Percentiles rank a stretch among this genome's conserved stretches.
Evolutionary conservation across 2,329 filamentous ascomycete genomes (phyloP).

Genomic region (Zasmidium citrigriseum): DNA sequence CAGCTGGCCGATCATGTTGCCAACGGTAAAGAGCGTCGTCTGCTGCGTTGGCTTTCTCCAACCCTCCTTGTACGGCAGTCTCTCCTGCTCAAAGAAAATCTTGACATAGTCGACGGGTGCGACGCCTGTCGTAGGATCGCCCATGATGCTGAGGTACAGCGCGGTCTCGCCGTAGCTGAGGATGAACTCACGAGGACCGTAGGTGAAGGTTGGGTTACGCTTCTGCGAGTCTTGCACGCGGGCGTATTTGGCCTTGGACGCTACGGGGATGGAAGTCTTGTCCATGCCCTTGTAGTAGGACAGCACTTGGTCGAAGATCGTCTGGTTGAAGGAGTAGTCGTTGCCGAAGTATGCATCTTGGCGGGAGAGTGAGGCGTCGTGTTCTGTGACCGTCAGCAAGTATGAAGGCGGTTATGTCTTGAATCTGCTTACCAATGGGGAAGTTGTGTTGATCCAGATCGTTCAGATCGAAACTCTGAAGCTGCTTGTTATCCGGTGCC

Average conservation of each 20-base stretch:
- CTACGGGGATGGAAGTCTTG: conserved; percentile 30
- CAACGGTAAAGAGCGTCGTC: neutral
- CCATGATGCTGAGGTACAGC: conserved; percentile 38
- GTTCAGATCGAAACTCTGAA: conserved; percentile 26
- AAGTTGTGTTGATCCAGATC: conserved; percentile 35
- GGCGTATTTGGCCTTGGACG: conserved; percentile 32
- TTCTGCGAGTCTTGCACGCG: conserved; percentile 30
- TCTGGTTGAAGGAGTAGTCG: conserved; percentile 37
- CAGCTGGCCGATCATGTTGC: conserved; percentile 1
- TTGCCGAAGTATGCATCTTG: conserved; percentile 38
- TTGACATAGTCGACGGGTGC: conserved; percentile 16
- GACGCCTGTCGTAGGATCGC: conserved; percentile 19
- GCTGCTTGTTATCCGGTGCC: conserved; percentile 9
- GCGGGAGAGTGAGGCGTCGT: conserved; percentile 38
- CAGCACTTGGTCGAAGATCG: conserved; percentile 34
- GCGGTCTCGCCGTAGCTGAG: conserved; percentile 41
- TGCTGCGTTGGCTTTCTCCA: conserved; percentile 27
- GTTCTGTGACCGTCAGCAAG: conserved; percentile 26
- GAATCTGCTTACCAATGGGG: conserved; percentile 25
- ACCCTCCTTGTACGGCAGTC: conserved; percentile 37
- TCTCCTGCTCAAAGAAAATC: conserved; percentile 34
- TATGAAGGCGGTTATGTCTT: too few species aligned
- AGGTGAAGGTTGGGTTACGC: conserved; percentile 35
- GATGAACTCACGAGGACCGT: conserved; percentile 34
- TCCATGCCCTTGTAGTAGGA: conserved; percentile 27